Evolutionary conservation across 2,329 filamentous ascomycete genomes (phyloP).

Genomic region (Venturia nashicola): DNA sequence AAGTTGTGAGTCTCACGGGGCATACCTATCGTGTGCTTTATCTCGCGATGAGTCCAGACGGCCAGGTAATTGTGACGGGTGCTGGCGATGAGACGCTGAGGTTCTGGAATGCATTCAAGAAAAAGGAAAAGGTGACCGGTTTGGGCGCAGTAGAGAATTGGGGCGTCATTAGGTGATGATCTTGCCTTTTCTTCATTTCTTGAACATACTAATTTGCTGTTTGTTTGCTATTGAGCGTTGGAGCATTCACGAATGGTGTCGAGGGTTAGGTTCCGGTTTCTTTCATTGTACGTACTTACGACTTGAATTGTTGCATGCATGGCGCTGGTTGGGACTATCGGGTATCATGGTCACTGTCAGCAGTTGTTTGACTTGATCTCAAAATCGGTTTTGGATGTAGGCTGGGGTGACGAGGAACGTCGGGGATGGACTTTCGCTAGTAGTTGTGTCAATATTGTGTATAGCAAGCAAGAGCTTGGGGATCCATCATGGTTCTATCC

Average conservation of each 20-base stretch:
- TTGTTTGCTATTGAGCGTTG: not conserved
- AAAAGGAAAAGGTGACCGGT: conserved; percentile 20
- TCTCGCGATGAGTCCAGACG: conserved; percentile 93
- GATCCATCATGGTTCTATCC: not conserved
- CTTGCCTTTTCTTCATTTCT: not conserved
- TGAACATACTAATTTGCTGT: not conserved
- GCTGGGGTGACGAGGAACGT: not conserved
- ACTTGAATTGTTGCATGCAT: not conserved
- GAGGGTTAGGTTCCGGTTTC: not conserved
- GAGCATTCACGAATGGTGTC: not conserved
- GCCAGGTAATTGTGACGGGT: conserved; percentile 84
- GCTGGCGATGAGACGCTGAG: conserved; percentile 91
- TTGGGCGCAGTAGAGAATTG: conserved; percentile 2
- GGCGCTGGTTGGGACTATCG: not conserved
- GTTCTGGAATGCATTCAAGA: conserved; percentile 94
- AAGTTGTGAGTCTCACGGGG: conserved; percentile 87
- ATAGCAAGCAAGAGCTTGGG: not conserved
- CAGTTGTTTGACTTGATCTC: not conserved
- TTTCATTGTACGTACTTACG: not conserved
- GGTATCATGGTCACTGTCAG: not conserved
- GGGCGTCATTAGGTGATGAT: conserved; percentile 6
- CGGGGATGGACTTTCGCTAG: not conserved
- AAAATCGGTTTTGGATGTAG: not conserved
- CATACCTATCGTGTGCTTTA: conserved; percentile 96
- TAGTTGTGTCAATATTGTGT: not conserved